Percentiles rank a stretch among this genome's conserved stretches.
Conservation (phyloP, 1,284 basidiomycete species). For the Marasmius fiardii region DNA sequence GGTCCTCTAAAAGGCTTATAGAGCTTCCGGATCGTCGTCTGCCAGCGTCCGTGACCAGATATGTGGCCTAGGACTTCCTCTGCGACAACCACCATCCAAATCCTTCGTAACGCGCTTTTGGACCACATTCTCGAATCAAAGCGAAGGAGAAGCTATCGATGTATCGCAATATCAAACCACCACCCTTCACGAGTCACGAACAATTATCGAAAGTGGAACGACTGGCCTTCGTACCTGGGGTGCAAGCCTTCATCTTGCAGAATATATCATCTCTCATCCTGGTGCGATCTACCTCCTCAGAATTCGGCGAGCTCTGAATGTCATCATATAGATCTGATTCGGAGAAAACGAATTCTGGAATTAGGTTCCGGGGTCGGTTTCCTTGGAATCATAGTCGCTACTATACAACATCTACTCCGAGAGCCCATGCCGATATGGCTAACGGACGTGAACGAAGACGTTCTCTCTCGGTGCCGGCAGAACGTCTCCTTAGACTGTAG, state of each 20-base stretch:
- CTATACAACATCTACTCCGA: slow-evolving; percentile 38
- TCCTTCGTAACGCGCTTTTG: slow-evolving; percentile 70
- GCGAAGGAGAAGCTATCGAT: slow-evolving; percentile 15
- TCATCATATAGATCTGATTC: slow-evolving; percentile 45
- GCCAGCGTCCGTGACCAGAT: slow-evolving; percentile 19
- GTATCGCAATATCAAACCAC: slow-evolving; percentile 32
- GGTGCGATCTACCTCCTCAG: slow-evolving; percentile 28
- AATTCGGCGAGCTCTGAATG: not conserved
- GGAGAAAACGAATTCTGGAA: slow-evolving; percentile 53
- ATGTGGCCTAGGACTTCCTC: slow-evolving; percentile 23
- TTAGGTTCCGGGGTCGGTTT: slow-evolving; percentile 74
- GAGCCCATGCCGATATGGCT: slow-evolving; percentile 40
- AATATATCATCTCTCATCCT: slow-evolving; percentile 54
- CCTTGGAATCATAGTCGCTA: slow-evolving; percentile 58
- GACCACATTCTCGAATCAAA: slow-evolving; percentile 22
- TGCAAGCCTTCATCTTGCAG: slow-evolving; percentile 63
- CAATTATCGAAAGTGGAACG: slow-evolving; percentile 68
- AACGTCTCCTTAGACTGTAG: slow-evolving; percentile 65
- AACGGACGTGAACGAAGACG: slow-evolving; percentile 64
- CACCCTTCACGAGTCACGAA: slow-evolving; percentile 70
- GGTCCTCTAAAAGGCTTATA: not conserved
- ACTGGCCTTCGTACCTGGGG: slow-evolving; percentile 77
- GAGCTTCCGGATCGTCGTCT: slow-evolving; percentile 17
- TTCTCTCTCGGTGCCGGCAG: slow-evolving; percentile 54
- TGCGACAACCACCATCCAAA: slow-evolving; percentile 37